phyloP scores from a whole-genome alignment of 805 yeast genomes.

The Saccharomycopsis microspora region DNA sequence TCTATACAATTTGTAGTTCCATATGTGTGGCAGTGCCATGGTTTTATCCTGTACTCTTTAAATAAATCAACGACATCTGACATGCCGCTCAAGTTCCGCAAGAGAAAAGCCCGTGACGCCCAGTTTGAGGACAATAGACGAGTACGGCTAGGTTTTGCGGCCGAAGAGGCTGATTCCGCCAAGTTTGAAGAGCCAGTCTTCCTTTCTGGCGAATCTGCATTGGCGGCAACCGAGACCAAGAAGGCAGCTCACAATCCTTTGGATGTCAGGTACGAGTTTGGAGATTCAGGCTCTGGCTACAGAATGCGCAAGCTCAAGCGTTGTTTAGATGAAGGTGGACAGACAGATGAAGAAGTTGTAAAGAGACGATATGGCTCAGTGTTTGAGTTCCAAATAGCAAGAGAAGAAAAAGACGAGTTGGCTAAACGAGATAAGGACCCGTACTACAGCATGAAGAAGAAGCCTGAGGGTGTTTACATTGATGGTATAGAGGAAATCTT shows the following conservation, averaged over 20 bases:
- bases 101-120: too few species aligned
- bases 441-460: constrained; percentile 2
- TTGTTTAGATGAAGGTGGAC: constrained; percentile 2
- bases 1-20: too few species aligned
- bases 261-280: constrained; percentile 2
- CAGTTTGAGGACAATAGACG: too few species aligned
- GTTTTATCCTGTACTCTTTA: too few species aligned
- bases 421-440: constrained; percentile 2
- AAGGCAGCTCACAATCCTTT: neutral
- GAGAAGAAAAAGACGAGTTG: constrained; percentile 8
- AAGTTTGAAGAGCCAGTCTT: too few species aligned
- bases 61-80: too few species aligned
- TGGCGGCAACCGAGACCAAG: neutral
- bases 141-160: too few species aligned
- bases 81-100: too few species aligned
- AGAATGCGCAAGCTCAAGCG: constrained; percentile 6
- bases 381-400: constrained; percentile 5
- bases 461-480: constrained; percentile 8
- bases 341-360: neutral
- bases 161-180: too few species aligned
- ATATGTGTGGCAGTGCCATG: too few species aligned
- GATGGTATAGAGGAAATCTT: neutral
- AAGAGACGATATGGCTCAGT: constrained; percentile 1
- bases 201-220: neutral
- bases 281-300: constrained; percentile 5